Conservation (phyloP, 441 rosid species). For the Croton laevigatus region DNA sequence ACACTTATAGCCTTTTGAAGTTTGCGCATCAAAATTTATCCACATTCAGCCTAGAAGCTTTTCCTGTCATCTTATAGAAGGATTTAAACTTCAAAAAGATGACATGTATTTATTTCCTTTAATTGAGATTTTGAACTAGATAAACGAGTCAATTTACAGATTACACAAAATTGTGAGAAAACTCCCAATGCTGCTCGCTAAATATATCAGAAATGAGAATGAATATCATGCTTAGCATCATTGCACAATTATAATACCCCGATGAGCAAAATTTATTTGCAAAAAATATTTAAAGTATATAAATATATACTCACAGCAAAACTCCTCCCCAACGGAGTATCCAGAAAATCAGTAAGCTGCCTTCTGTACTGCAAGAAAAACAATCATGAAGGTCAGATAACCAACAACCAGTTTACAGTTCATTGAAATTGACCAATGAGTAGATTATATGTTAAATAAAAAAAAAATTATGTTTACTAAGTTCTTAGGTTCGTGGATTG, state of each 20-base stretch:
- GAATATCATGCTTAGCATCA: too few relatives aligned
- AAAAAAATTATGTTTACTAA: too few relatives aligned
- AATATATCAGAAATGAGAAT: too few relatives aligned
- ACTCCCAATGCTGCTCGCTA: too few relatives aligned
- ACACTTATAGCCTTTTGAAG: not conserved
- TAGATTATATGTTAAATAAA: not conserved
- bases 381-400: not conserved
- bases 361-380: constrained; percentile 73
- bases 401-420: not conserved
- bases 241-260: not conserved
- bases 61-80: not conserved
- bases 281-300: not conserved
- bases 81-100: not conserved
- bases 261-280: not conserved
- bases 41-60: not conserved
- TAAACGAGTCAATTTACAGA: too few relatives aligned
- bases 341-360: constrained; percentile 62
- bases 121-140: too few relatives aligned
- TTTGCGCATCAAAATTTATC: not conserved
- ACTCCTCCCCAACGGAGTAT: constrained; percentile 75
- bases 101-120: too few relatives aligned
- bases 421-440: too few relatives aligned
- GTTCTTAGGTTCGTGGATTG: not conserved
- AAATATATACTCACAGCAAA: constrained; percentile 57
- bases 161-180: too few relatives aligned